Percentiles rank a stretch among this genome's conserved stretches.
Evolutionary conservation across 352 stramenopile genomes (phyloP).

Genomic region (Thraustotheca clavata): DNA sequence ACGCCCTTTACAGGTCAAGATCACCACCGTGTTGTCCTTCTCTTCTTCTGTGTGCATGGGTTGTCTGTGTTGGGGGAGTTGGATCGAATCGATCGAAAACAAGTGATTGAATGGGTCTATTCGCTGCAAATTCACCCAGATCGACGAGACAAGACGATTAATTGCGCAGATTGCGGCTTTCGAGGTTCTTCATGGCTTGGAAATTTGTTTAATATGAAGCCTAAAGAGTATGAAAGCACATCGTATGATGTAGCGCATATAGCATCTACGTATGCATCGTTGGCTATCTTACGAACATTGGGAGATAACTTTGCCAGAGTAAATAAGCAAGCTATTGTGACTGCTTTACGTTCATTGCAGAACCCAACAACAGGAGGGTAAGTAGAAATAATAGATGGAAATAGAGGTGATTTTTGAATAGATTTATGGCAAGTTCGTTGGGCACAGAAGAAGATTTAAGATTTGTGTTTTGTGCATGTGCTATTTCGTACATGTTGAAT

Average conservation of each 20-base stretch:
- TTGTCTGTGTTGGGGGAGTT: conserved; percentile 73
- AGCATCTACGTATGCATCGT: conserved; percentile 71
- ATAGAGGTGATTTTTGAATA: conserved; percentile 21
- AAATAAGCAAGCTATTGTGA: conserved; percentile 58
- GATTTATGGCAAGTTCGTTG: conserved; percentile 55
- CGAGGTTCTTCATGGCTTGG: conserved; percentile 56
- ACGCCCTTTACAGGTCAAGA: conserved; percentile 71
- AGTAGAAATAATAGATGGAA: not conserved
- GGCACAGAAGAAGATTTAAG: conserved; percentile 84
- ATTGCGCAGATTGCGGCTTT: conserved; percentile 65
- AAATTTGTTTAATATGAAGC: conserved; percentile 40
- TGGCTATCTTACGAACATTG: conserved; percentile 78
- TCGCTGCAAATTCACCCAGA: conserved; percentile 70
- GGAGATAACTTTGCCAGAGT: conserved; percentile 73
- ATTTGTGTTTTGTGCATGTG: conserved; percentile 83
- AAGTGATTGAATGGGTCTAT: conserved; percentile 84
- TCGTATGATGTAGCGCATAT: conserved; percentile 81
- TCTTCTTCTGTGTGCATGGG: conserved; percentile 81
- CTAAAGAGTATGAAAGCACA: conserved; percentile 48
- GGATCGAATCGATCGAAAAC: conserved; percentile 50
- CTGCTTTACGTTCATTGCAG: conserved; percentile 54
- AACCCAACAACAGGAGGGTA: conserved; percentile 65
- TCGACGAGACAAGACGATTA: conserved; percentile 28
- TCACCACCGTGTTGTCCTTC: conserved; percentile 67
- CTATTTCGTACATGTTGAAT: conserved; percentile 79